Conservation (phyloP, 148 eudicot species). For the Agrostemma githago region DNA sequence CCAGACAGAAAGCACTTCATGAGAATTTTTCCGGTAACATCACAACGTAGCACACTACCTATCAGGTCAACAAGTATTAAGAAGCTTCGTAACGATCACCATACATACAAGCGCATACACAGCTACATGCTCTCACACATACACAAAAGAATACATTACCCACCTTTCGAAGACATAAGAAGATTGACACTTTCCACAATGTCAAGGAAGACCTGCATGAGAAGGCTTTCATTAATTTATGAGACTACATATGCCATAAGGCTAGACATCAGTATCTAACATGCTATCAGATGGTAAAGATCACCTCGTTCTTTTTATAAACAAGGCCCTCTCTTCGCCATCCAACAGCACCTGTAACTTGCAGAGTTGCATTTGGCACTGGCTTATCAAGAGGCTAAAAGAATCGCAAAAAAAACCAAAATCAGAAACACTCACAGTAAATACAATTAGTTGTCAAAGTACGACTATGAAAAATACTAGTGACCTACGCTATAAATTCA, state of each 20-base stretch:
- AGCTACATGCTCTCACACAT: not conserved
- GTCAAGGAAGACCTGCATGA: slow-evolving; percentile 79
- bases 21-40: slow-evolving; percentile 96
- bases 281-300: slow-evolving; percentile 8
- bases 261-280: not conserved
- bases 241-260: slow-evolving; percentile 1
- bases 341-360: slow-evolving; percentile 99
- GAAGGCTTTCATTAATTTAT: slow-evolving; percentile 17
- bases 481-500: not conserved
- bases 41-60: slow-evolving; percentile 96
- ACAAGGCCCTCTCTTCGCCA: slow-evolving; percentile 97
- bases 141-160: not conserved
- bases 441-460: not conserved
- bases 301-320: slow-evolving; percentile 95
- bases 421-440: not conserved
- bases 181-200: slow-evolving; percentile 99
- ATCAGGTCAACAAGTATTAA: slow-evolving; percentile 19
- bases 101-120: not conserved
- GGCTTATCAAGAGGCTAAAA: slow-evolving; percentile 81
- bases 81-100: slow-evolving; percentile 1
- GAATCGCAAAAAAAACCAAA: slow-evolving; percentile 17
- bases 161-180: slow-evolving; percentile 98
- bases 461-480: not conserved
- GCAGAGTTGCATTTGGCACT: slow-evolving; percentile 97
- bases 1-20: slow-evolving; percentile 99